Evolutionary conservation across 2,329 filamentous ascomycete species (phyloP), one percentile per base, ranked within the genome.

Genomic region (Xylariaceae sp.): DNA sequence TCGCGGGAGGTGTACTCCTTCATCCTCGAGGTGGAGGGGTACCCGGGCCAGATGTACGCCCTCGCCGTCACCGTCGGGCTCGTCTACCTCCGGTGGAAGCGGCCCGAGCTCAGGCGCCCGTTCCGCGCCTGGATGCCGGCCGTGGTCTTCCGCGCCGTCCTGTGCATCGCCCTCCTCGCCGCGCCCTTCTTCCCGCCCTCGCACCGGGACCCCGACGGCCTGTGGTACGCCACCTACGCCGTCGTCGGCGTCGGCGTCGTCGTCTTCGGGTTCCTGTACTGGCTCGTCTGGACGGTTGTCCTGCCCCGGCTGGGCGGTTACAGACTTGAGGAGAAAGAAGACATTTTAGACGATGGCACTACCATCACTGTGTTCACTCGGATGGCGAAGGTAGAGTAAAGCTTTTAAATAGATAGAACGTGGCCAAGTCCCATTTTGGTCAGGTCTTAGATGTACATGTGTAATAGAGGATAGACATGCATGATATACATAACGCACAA

Each of bases 11-110:
- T 83, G 0, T 88, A 86, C 59, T 80, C 76, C 8, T 85, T 88
- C 51, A 85, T 87, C 18, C 63, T 85, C 0, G 81, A 87, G 32
- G 76, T 86, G 0, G 81, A 86, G 51, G 80, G 77, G 0, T 86
- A 85, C 48, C 74, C 81, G 0, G 76, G 68, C 0, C 76, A 83
- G 41, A 64, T 85, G 11, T 71, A 81, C 39, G 69, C 69, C 0
- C 55, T 85, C 1, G 74, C 76, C 0, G 63, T 77, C 0, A 73
- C 73, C 0, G 48, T 70, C 6, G 81, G 81, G 0, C 62, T 85
- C 0, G 50, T 85, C 0, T 71, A 76, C 59, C 64, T 88, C 5
- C 72, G 83, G 0, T 67, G 65, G 39, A 73, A 69, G 44, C 66
- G 76, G 9, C 79, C 80, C 2, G 70, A 81, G 36, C 62, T 83